phyloP scores from a whole-genome alignment of 2,329 filamentous ascomycete species.

The Trematosphaeria pertusa region DNA sequence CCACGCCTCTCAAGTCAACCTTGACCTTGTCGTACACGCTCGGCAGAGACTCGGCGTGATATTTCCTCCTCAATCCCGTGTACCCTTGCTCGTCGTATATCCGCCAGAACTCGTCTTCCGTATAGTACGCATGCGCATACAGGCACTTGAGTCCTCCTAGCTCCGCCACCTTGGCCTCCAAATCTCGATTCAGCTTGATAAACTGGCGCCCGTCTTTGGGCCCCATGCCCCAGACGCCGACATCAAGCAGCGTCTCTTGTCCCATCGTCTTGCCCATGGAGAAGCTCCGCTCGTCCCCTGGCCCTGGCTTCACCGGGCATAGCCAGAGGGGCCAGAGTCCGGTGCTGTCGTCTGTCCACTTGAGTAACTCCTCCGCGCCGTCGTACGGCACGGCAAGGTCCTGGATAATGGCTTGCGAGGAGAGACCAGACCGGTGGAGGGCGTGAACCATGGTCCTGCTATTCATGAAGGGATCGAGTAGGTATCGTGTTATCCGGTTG shows the following conservation, averaged over 20 bases:
- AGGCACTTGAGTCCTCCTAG: conserved; percentile 86
- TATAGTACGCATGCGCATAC: conserved; percentile 86
- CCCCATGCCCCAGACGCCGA: conserved; percentile 82
- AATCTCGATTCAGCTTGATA: conserved; percentile 70
- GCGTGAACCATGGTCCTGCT: conserved; percentile 69
- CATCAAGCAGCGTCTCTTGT: conserved; percentile 44
- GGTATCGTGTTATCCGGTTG: conserved; percentile 63
- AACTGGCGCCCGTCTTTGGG: conserved; percentile 64
- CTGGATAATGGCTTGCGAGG: conserved; percentile 66
- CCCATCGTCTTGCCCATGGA: conserved; percentile 38
- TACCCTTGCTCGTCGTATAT: conserved; percentile 70
- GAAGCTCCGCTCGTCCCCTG: conserved; percentile 33
- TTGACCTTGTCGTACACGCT: conserved; percentile 73
- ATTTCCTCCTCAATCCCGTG: conserved; percentile 67
- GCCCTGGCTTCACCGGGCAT: conserved; percentile 56
- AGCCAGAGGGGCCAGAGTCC: conserved; percentile 66
- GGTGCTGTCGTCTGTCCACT: conserved; percentile 58
- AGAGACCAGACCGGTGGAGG: conserved; percentile 64
- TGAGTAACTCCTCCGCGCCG: conserved; percentile 59
- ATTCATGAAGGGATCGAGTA: conserved; percentile 67
- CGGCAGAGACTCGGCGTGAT: conserved; percentile 68
- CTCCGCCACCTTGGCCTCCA: conserved; percentile 73
- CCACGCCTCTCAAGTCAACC: conserved; percentile 50
- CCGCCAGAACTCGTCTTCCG: conserved; percentile 72
- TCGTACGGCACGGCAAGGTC: conserved; percentile 66